These are phyloP conservation scores for Sclerotinia minor DNA, from an alignment of 2,329 filamentous ascomycete species.

Conservation along the genomic window DNA sequence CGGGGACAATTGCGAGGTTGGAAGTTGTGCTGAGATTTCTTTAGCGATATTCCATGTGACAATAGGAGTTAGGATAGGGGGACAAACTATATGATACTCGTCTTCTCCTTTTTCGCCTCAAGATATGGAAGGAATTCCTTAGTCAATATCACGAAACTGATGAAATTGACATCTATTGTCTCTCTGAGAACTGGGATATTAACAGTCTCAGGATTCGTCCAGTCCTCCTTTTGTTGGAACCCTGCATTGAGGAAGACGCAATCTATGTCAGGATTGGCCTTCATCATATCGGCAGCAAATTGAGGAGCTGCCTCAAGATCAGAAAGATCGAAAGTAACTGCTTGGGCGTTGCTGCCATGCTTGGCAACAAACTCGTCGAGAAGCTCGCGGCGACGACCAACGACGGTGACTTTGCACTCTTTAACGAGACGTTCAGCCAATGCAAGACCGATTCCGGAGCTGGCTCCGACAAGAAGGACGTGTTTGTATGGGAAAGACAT, in stretches of 20 bases:
- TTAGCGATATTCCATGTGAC: background rate
- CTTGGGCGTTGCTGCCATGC: background rate
- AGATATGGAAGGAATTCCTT: conserved; percentile 39
- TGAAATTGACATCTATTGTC: conserved; percentile 34
- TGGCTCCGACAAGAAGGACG: conserved; percentile 57
- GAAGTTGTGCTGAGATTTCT: conserved; percentile 29
- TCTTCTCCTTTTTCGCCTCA: conserved; percentile 22
- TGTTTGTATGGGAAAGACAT: conserved; percentile 58
- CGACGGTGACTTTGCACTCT: conserved; percentile 52
- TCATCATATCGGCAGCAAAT: conserved; percentile 16
- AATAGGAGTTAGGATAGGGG: too few species aligned
- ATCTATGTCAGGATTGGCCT: conserved; percentile 33
- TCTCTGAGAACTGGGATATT: conserved; percentile 1
- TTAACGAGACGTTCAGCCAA: conserved; percentile 48
- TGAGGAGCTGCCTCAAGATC: conserved; percentile 12
- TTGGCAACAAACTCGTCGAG: conserved; percentile 43
- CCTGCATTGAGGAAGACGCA: conserved; percentile 41
- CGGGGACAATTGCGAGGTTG: conserved; percentile 30
- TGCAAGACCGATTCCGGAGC: conserved; percentile 53
- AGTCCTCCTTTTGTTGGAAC: conserved; percentile 29
- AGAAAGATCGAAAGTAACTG: conserved; percentile 22
- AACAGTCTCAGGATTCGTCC: conserved; percentile 28
- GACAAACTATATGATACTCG: conserved; percentile 32
- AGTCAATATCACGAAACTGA: conserved; percentile 38
- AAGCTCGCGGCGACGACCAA: conserved; percentile 53